Base-by-base conservation (phyloP, 306 rosid genomes). In the Dicorynia guianensis region DNA sequence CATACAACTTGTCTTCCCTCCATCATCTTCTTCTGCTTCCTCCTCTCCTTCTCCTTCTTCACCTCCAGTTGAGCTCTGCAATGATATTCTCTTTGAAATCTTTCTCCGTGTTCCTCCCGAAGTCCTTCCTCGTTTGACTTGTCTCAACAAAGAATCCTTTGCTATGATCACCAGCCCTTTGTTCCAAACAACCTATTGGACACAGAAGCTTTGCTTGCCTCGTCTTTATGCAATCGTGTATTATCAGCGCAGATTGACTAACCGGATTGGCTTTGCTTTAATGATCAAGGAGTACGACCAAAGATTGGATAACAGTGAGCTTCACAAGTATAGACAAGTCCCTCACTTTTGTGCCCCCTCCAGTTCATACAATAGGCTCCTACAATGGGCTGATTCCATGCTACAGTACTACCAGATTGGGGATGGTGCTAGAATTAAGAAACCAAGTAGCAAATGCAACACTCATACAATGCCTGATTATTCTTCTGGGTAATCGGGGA, bases 131-230 rank as follows among this genome's bases (percentile, higher is more conserved):
- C 79, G 78, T 47, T 34, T 72, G 11, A 72, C 56, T 18, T 65
- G 55, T 63, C 69, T 79, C 50, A 65, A 72, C 63, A 72, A 63
- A 52, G 68, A 71, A 79, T 44, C 36, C 34, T 19, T 25, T 55
- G 47, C 38, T 34, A 63, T 79, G 4, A 79, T 79, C 65, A 64
- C 54, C 38, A 72, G 82, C 47, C 30, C 78, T 8, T 6, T 64
- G 18, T 64, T 72, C 68, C 78, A 72, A 46, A 72, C 44, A 63
- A 55, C 8, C n/a, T 72, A 72, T n/a, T 79, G 82, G 82, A n/a
- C 53, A 7, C 61, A 55, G 8, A 72, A 67, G 19, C 54, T 72
- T 55, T 67, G 34, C 59, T 74, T 79, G 44, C 82, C 82, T 64
- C 63, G 55, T 52, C 67, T 54, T 11, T 72, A 8, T 20, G 78